Conservation (phyloP, 768 basidiomycete species). For the Lactifluus hygrophoroides region DNA sequence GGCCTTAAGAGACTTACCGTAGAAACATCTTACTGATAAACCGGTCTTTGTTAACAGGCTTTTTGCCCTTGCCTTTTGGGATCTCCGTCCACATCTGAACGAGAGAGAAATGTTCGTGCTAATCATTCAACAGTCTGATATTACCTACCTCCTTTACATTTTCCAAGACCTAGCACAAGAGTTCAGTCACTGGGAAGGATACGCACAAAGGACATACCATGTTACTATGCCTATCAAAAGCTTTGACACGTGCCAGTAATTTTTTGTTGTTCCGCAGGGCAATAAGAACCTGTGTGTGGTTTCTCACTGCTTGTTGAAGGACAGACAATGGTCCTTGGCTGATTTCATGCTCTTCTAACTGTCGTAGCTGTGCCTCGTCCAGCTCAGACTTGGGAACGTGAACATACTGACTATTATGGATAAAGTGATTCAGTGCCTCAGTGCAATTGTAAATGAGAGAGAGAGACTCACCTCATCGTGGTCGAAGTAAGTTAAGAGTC, state of each 20-base stretch:
- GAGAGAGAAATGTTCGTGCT: neutral
- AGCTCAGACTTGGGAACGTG: slow-evolving; percentile 96
- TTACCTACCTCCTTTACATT: slow-evolving; percentile 88
- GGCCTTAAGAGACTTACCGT: slow-evolving; percentile 55
- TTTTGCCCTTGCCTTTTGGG: slow-evolving; percentile 98
- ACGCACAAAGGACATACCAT: slow-evolving; percentile 55
- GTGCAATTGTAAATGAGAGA: too few relatives aligned
- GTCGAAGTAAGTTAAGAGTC: neutral
- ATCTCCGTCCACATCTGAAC: slow-evolving; percentile 99
- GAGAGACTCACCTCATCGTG: slow-evolving; percentile 18
- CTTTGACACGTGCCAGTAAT: slow-evolving; percentile 89
- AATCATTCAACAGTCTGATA: neutral
- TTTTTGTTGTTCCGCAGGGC: slow-evolving; percentile 98
- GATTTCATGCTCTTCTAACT: slow-evolving; percentile 97
- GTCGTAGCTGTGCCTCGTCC: slow-evolving; percentile 92
- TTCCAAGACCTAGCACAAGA: slow-evolving; percentile 66
- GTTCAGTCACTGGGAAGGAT: slow-evolving; percentile 7
- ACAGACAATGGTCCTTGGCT: slow-evolving; percentile 96
- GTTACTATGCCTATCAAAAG: slow-evolving; percentile 97
- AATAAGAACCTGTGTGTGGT: slow-evolving; percentile 95
- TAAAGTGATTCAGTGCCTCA: neutral
- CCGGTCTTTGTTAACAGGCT: slow-evolving; percentile 97
- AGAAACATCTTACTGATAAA: slow-evolving; percentile 99
- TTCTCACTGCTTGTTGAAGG: slow-evolving; percentile 93
- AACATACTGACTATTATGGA: slow-evolving; percentile 77